Percentiles rank a stretch among this genome's conserved stretches.
These are phyloP conservation scores for Nothophytophthora sp. DNA, from an alignment of 352 stramenopile species.

Conservation along the genomic window DNA sequence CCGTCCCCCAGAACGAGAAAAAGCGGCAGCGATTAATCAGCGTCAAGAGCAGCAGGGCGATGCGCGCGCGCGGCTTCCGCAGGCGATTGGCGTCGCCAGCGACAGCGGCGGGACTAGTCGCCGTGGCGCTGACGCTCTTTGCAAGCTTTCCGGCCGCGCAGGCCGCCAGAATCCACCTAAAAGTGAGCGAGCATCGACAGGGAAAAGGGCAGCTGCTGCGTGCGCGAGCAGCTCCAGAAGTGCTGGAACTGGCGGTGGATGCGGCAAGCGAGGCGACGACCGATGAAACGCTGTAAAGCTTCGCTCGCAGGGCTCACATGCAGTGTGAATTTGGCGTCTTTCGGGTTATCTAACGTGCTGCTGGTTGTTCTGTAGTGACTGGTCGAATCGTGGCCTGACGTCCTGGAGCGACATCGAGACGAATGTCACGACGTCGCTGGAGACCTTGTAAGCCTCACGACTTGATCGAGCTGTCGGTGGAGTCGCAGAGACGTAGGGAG, in stretches of 20 bases:
- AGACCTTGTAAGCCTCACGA: constrained; percentile 24
- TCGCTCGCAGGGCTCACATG: too few species aligned
- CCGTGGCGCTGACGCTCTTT: not conserved
- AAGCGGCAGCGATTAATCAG: too few species aligned
- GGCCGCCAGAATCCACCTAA: not conserved
- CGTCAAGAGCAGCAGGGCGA: too few species aligned
- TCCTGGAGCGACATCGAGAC: constrained; percentile 23
- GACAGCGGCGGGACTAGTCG: too few species aligned
- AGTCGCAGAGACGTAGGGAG: too few species aligned
- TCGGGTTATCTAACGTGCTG: too few species aligned
- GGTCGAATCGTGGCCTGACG: constrained; percentile 3
- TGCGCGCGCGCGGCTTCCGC: too few species aligned
- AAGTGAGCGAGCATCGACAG: not conserved
- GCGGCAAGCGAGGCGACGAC: not conserved
- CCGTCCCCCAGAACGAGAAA: too few species aligned
- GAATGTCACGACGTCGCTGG: constrained; percentile 12
- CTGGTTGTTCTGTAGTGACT: constrained; percentile 12
- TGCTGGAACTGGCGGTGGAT: not conserved
- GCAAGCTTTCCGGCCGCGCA: not conserved
- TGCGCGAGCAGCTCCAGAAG: not conserved
- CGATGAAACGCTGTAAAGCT: too few species aligned
- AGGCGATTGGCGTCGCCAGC: too few species aligned
- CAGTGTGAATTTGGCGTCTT: too few species aligned
- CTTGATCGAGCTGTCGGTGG: not conserved
- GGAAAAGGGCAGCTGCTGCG: not conserved